Base-by-base conservation (phyloP, 1,284 basidiomycete species). In the Paramarasmius palmivorus region DNA sequence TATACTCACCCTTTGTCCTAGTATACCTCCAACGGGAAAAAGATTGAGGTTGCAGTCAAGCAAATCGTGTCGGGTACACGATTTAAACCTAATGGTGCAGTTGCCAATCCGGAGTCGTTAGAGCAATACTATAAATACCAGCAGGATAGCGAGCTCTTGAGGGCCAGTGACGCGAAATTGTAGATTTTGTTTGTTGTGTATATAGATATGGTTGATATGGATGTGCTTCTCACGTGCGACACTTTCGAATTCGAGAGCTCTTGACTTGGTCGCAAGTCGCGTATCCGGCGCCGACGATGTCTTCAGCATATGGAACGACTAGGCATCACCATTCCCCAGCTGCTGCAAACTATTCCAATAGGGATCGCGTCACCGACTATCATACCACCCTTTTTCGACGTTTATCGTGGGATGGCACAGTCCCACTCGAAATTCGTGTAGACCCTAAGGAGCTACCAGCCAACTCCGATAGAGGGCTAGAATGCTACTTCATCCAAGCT, bases 401-500 rank as follows among this genome's bases (percentile, higher is more conserved):
- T 41, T 79, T 93, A 38, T 84, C 86, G 59, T 93, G 90, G 88
- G 89, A 92, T 66, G 92, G 91, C 7, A 90, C 88, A 0, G 87
- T 94, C 17, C 90, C 92, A 15, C 75, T 94, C 51, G 90, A 92
- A 75, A 83, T 94, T 63, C 84, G 86, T 59, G 86, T 94, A 56
- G 90, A 91, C 69, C 77, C 87, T 34, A 89, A 90, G 67, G 92
- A 93, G 67, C 81, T 94, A 12, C 92, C 92, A 37, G 88, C 90
- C 45, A 90, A 90, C 66, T 90, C 89, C 57, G 90, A 94, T 75
- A 86, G 92, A 56, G 87, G 86, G 25, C 79, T 94, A 49, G 92
- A 93, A 70, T 90, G 86, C 66, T 93, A 92, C 72, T 93, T 87
- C 68, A 73, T 91, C 53, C 89, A 92, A 72, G 94, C 91, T 3